Percentiles rank a stretch among this genome's conserved stretches.
phyloP scores from a whole-genome alignment of 1,139 yeast species.

The Kurtzmaniella quercitrusa region DNA sequence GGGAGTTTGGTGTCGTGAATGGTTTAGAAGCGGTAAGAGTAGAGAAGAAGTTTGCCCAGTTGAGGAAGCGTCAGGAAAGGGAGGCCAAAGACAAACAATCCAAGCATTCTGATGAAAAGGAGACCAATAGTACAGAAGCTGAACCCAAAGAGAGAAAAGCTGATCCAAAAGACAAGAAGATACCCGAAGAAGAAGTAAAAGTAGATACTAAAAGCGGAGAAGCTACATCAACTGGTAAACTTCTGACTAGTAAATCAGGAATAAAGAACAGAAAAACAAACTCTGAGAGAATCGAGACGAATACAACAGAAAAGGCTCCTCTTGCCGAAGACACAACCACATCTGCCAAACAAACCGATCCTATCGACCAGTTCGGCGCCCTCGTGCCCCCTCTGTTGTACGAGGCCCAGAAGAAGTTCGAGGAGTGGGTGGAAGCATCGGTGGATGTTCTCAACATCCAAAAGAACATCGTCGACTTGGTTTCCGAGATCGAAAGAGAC shows the following conservation, averaged over 20 bases:
- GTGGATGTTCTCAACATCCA: conserved; percentile 26
- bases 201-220: neutral
- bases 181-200: conserved; percentile 1
- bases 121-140: neutral
- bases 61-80: conserved; percentile 10
- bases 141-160: neutral
- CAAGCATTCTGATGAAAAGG: conserved; percentile 4
- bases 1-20: conserved; percentile 9
- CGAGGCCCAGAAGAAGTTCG: conserved; percentile 36
- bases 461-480: conserved; percentile 14
- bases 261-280: neutral
- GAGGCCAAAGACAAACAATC: neutral
- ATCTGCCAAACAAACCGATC: conserved; percentile 22
- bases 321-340: conserved; percentile 1
- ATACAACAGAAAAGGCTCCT: neutral
- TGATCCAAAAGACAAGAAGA: conserved; percentile 5
- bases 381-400: conserved; percentile 42
- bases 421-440: conserved; percentile 21
- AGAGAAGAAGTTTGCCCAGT: neutral
- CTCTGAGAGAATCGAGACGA: neutral
- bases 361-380: conserved; percentile 48
- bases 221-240: neutral
- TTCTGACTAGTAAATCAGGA: neutral
- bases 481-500: conserved; percentile 4
- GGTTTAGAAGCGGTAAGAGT: neutral